Evolutionary conservation across 2,329 filamentous ascomycete genomes (phyloP).

Genomic region (Alternaria arbusti): DNA sequence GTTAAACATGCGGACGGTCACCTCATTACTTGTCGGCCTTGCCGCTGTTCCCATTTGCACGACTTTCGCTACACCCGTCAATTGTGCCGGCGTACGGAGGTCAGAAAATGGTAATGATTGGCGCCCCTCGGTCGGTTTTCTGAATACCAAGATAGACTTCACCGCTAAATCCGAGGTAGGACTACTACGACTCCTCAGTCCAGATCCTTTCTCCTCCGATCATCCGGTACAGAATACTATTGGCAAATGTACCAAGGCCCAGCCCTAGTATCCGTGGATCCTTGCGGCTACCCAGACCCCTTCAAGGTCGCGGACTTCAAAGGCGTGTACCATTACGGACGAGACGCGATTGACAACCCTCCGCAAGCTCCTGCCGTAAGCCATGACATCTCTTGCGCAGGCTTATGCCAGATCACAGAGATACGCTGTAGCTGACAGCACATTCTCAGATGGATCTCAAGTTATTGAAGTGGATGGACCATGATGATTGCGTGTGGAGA

Average conservation of each 20-base stretch:
- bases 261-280: neutral
- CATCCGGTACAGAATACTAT: neutral
- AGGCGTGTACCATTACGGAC: neutral
- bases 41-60: rapidly evolving
- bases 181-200: neutral
- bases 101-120: neutral
- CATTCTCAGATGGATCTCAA: neutral
- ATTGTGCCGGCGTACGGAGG: neutral
- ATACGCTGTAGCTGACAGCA: neutral
- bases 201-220: neutral
- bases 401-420: too few relatives aligned
- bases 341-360: neutral
- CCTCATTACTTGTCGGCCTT: neutral
- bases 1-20: neutral
- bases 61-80: neutral
- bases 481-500: neutral
- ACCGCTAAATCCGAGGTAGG: neutral
- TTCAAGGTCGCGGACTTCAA: neutral
- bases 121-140: neutral
- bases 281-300: neutral
- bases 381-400: neutral
- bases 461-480: neutral
- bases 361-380: neutral
- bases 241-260: neutral
- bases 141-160: neutral